Base-by-base conservation (phyloP, 306 rosid genomes). In the Rosa lucieae region DNA sequence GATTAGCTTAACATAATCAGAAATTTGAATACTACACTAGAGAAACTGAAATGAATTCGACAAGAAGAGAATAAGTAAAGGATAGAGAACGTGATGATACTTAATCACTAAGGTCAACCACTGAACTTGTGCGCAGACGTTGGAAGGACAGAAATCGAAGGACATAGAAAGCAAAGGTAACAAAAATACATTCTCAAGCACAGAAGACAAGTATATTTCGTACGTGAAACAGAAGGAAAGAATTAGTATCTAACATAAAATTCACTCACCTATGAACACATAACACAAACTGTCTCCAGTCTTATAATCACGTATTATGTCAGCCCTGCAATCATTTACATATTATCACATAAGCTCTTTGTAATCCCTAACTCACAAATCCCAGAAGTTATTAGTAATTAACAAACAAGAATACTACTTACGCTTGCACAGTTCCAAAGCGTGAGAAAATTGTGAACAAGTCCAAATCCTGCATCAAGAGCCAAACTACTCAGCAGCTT, bases 211-310 rank as follows among this genome's bases (percentile, higher is more conserved):
- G 68, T 42, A 46, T 2, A 32, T 44, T 9, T 44, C 5, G 70
- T 23, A 10, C 37, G 42, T 1, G 35, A 44, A 23, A 46, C 42
- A 10, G 69, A 35, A 11, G 10, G 44, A 5, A 69, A 43, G 35
- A 5, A 21, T 21, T 53, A 18, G 20, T 18, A 32, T 13, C 48
- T 15, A 39, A 3, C 67, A 46, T 61, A 68, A 20, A 40, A 3
- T 73, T n/a, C 61, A 82, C 94, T 82, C 80, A 95, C 99, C 98
- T 61, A 95, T 83, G 88, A 95, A 95, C 70, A 97, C 92, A 85
- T 95, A 95, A 88, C 98, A 91, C 81, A 95, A 88, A 82, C 99
- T 95, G 82, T 95, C 99, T 72, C 97, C 92, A 68, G 97, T 95
- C 89, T 91, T 92, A 21, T 17, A 90, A 77, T 95, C 99, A 71